Evolutionary conservation across 768 basidiomycete genomes (phyloP).

Genomic region (Strobilomyces dryophilus): DNA sequence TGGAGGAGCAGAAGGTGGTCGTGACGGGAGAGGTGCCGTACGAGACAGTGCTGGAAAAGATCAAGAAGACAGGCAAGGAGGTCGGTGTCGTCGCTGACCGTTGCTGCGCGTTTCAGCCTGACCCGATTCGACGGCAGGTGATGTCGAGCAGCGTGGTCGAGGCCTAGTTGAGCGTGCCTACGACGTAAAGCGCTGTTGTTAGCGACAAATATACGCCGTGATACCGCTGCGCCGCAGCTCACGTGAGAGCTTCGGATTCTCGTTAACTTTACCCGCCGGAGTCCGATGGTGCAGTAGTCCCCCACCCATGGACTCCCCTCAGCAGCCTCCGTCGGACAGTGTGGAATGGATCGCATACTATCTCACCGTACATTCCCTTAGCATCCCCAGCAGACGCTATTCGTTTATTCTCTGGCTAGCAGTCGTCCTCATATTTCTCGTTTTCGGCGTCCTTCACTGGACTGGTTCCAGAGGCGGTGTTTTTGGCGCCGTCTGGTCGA

Average conservation of each 20-base stretch:
- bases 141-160: conserved; percentile 40
- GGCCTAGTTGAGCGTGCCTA: not conserved
- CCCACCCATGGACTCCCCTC: conserved; percentile 33
- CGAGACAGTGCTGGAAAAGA: conserved; percentile 64
- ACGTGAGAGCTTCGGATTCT: not conserved
- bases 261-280: not conserved
- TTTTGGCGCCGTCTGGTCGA: conserved; percentile 51
- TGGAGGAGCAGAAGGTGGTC: conserved; percentile 68
- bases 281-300: not conserved
- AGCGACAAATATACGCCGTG: not conserved
- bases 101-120: not conserved
- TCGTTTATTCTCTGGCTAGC: conserved; percentile 58
- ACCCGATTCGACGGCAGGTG: conserved; percentile 26
- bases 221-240: too few species aligned
- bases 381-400: conserved; percentile 49
- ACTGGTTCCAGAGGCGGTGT: conserved; percentile 38
- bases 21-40: conserved; percentile 60
- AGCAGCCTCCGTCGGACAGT: conserved; percentile 34
- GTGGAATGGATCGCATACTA: conserved; percentile 55
- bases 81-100: conserved; percentile 33
- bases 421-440: conserved; percentile 39
- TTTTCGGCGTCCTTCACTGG: conserved; percentile 41
- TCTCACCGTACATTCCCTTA: conserved; percentile 52
- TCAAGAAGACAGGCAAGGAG: conserved; percentile 92
- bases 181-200: too few species aligned